Conservation (phyloP, 169 alveolate species). For the Toxoplasma gondii region DNA sequence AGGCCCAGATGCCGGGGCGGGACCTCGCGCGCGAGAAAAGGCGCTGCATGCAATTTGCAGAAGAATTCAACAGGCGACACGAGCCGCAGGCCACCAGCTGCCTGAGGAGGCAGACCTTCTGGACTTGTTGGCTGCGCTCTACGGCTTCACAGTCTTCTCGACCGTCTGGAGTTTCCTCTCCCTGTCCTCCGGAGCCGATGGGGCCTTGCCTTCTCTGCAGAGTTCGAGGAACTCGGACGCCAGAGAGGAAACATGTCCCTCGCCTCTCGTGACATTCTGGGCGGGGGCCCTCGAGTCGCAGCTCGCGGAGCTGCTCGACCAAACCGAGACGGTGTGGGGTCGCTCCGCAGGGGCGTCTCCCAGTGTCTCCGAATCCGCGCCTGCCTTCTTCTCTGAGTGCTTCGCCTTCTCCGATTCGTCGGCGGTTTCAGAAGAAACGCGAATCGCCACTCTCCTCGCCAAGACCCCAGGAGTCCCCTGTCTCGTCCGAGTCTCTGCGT, state of each 20-base stretch:
- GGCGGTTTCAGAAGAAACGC: neutral
- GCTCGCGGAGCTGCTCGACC: neutral
- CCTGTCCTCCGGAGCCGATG: neutral
- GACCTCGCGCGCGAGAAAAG: neutral
- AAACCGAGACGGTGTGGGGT: neutral
- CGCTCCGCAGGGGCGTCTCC: neutral
- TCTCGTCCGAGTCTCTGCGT: neutral
- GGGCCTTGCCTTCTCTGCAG: no score
- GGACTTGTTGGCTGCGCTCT: conserved; percentile 16
- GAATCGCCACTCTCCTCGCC: neutral
- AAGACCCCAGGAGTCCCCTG: neutral
- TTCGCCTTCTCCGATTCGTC: neutral
- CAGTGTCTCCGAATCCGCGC: no score
- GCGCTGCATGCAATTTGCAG: neutral
- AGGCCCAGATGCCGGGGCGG: neutral
- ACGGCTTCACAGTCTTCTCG: neutral
- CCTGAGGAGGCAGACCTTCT: conserved; percentile 1
- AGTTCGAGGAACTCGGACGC: neutral
- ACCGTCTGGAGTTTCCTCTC: conserved; percentile 17
- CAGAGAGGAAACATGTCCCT: neutral
- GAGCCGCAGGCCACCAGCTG: neutral
- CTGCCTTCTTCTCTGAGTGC: no score
- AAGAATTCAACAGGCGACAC: neutral
- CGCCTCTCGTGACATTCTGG: neutral
- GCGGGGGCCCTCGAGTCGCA: neutral